A percentile compares a stretch with the other conserved stretches of the same genome.
phyloP scores from a whole-genome alignment of 768 basidiomycete genomes.

The Rossbeevera mucosa region DNA sequence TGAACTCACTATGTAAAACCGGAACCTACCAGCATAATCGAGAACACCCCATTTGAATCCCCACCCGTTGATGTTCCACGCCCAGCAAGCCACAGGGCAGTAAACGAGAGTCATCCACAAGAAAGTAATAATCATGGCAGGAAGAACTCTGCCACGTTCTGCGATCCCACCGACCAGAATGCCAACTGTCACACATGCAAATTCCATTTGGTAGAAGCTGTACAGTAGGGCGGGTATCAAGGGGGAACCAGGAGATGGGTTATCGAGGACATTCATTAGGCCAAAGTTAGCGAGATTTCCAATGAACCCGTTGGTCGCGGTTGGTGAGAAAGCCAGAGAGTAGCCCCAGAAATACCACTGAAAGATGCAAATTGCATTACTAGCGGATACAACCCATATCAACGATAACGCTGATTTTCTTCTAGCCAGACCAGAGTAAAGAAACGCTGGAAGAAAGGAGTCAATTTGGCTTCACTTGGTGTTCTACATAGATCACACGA shows the following conservation, averaged over 20 bases:
- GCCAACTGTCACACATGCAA: constrained; percentile 74
- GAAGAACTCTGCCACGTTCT: constrained; percentile 80
- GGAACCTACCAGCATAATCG: constrained; percentile 74
- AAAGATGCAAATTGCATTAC: constrained; percentile 72
- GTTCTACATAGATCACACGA: constrained; percentile 9
- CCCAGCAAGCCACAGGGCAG: constrained; percentile 83
- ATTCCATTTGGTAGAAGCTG: constrained; percentile 85
- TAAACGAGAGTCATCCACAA: constrained; percentile 86
- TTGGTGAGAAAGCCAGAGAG: constrained; percentile 76
- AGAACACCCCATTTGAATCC: constrained; percentile 78
- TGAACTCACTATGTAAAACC: not conserved
- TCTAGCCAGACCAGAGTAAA: constrained; percentile 69
- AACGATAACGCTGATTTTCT: constrained; percentile 67
- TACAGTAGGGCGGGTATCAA: constrained; percentile 81
- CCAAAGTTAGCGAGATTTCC: constrained; percentile 80
- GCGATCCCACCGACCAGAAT: constrained; percentile 79
- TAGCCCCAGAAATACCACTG: constrained; percentile 86
- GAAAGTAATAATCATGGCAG: constrained; percentile 77
- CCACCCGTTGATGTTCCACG: constrained; percentile 82
- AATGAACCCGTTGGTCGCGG: constrained; percentile 71
- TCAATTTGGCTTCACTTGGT: not conserved
- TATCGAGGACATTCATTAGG: constrained; percentile 61
- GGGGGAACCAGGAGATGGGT: constrained; percentile 74
- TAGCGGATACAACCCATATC: constrained; percentile 71
- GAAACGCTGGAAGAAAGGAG: constrained; percentile 45